Evolutionary conservation across 768 basidiomycete genomes (phyloP), one percentile per base, ranked within the genome.

Genomic region (Tricholoma flavovirens): DNA sequence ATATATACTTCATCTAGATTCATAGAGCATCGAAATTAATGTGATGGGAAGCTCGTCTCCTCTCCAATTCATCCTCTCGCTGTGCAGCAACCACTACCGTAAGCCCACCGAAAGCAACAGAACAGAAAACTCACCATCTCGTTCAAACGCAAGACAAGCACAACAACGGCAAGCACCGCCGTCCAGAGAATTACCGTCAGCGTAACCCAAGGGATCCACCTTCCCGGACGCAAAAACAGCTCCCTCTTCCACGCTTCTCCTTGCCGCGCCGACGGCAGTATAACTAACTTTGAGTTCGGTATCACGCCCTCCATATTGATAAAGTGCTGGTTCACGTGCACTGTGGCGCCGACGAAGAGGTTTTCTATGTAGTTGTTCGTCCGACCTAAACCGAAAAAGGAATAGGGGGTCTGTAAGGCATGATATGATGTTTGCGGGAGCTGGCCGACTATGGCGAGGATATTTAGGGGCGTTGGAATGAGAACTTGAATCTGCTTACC

Each of bases 361-460:
- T 98, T 98, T 78, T 99, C 97, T 64, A 99, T 94, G 72, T 99
- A 99, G 69, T 99, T 99, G 71, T 99, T 99, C 14, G 95, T 98
- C 40, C 97, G 84, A 0, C 96, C 97, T 7, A 99, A 84, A 1
- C 97, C 96, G 66, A 98, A 91, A 79, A 94, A 97, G 1, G 93
- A 83, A 66, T 98, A 98, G 0, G 97, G 97, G 0, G 92, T 87
- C 54, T 87, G 83, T 9, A 98, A 80, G 12, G 95, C 79, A 53
- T 96, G 90, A 70, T 98, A 98, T 0, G 90, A 83, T 2, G 94
- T 91, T 66, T 96, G 93, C 3, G 97, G 87, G 5, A 98, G 83
- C 71, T 99, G 96, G 7, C 87, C 88, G 53, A 97, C 93, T 93
- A 26, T 26, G 53, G 14, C 29, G 22, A 64, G 35, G 36, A 38